phyloP scores from a whole-genome alignment of 768 basidiomycete species.

The Leccinellum albellum region DNA sequence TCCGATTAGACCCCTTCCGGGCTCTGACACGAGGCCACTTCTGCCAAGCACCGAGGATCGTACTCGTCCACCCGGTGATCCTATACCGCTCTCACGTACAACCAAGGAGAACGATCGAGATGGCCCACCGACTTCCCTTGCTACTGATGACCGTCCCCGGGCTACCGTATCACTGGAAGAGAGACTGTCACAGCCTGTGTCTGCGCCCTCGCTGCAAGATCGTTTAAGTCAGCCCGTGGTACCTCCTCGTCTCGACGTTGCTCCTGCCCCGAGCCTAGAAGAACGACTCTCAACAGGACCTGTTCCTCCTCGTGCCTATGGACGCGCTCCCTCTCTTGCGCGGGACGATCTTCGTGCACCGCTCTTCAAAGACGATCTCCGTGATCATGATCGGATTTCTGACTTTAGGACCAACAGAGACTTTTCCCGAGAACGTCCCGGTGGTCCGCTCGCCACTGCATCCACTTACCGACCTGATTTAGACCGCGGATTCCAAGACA shows the following conservation, averaged over 20 bases:
- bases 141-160: conserved; percentile 28
- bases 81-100: conserved; percentile 13
- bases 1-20: conserved; percentile 28
- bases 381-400: conserved; percentile 24
- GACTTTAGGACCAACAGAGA: conserved; percentile 30
- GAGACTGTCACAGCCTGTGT: conserved; percentile 33
- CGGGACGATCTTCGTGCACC: conserved; percentile 36
- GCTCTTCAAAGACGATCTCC: conserved; percentile 26
- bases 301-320: conserved; percentile 22
- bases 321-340: conserved; percentile 23
- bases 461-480: conserved; percentile 39
- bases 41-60: conserved; percentile 21
- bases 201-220: conserved; percentile 36
- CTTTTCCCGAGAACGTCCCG: conserved; percentile 35
- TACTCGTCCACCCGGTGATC: conserved; percentile 14
- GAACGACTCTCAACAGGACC: conserved; percentile 39
- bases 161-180: conserved; percentile 35
- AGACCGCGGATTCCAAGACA: conserved; percentile 34
- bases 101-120: conserved; percentile 29
- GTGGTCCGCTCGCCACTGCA: conserved; percentile 3
- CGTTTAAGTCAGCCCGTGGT: conserved; percentile 33
- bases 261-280: conserved; percentile 36
- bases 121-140: conserved; percentile 12
- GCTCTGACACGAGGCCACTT: conserved; percentile 13
- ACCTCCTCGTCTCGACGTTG: conserved; percentile 19